phyloP scores from a whole-genome alignment of 2,329 filamentous ascomycete genomes.

The Tolypocladium endophyticum region DNA sequence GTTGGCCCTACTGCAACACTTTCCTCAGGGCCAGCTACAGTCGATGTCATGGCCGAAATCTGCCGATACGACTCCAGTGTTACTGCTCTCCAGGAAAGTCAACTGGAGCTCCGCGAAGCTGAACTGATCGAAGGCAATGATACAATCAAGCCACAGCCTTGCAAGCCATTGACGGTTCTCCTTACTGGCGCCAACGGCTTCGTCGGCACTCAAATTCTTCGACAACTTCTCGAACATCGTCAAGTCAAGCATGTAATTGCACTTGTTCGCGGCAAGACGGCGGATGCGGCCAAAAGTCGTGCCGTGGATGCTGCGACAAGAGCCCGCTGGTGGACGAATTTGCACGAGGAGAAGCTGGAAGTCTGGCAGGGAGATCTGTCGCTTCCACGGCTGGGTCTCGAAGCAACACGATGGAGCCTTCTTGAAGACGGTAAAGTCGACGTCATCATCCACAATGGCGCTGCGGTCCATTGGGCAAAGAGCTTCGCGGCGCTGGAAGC shows the following conservation, averaged over 20 bases:
- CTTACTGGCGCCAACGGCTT: slow-evolving; percentile 5
- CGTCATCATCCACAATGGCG: slow-evolving; percentile 7
- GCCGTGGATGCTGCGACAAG: slow-evolving; percentile 2
- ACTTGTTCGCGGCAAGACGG: slow-evolving; percentile 1
- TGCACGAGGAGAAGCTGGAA: slow-evolving; percentile 3
- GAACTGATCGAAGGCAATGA: background rate
- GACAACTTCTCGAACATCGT: slow-evolving; percentile 3
- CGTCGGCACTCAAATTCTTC: slow-evolving; percentile 5
- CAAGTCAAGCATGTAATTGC: slow-evolving; percentile 1
- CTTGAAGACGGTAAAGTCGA: background rate
- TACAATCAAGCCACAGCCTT: background rate
- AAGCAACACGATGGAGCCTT: background rate
- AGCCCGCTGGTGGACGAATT: slow-evolving; percentile 4
- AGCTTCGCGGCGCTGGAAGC: slow-evolving; percentile 3
- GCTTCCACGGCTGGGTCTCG: background rate
- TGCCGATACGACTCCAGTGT: background rate
- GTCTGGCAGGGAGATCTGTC: slow-evolving; percentile 4
- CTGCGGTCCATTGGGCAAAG: slow-evolving; percentile 4
- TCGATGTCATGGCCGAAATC: slow-evolving; percentile 2
- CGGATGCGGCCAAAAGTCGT: background rate
- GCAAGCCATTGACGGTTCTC: background rate
- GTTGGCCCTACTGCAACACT: background rate
- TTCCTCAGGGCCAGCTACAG: background rate
- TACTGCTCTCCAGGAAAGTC: background rate
- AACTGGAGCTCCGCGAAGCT: background rate